Evolutionary conservation across 495 filamentous ascomycete species (phyloP).

Genomic region (Penicillium silybi): DNA sequence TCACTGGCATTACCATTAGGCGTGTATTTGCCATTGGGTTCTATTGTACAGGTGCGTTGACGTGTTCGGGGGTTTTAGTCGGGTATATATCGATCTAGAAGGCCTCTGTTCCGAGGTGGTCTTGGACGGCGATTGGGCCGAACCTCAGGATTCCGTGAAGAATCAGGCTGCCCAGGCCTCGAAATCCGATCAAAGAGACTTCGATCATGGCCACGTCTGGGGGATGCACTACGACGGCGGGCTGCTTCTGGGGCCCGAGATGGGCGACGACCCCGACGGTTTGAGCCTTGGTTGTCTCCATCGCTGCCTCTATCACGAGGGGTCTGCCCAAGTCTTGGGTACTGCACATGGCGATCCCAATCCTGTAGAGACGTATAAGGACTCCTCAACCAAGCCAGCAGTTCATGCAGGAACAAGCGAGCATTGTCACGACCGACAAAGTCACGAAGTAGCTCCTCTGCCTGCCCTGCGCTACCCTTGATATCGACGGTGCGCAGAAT

Average conservation of each 20-base stretch:
- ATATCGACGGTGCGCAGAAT: conserved; percentile 88
- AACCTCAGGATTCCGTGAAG: not conserved
- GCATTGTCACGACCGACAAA: conserved; percentile 79
- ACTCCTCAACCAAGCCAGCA: conserved; percentile 76
- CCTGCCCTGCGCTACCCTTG: conserved; percentile 78
- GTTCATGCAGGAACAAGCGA: conserved; percentile 77
- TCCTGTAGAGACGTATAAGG: conserved; percentile 63
- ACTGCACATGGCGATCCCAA: conserved; percentile 83
- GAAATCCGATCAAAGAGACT: conserved; percentile 23
- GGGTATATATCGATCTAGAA: conserved; percentile 38
- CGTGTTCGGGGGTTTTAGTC: conserved; percentile 18
- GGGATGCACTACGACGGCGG: conserved; percentile 21
- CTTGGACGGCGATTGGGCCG: conserved; percentile 20
- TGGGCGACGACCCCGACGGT: not conserved
- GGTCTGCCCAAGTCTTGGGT: conserved; percentile 30
- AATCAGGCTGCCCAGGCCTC: conserved; percentile 10
- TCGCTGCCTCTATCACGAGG: not conserved
- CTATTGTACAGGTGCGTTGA: not conserved
- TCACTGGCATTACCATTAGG: conserved; percentile 1
- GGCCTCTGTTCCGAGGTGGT: conserved; percentile 22
- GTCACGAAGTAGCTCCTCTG: conserved; percentile 83
- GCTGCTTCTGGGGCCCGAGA: not conserved
- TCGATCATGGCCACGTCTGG: conserved; percentile 16
- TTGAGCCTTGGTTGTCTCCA: not conserved
- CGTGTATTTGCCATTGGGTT: conserved; percentile 1